Base-by-base conservation (phyloP, 2,329 filamentous ascomycete species). In the Beauveria caledonica region DNA sequence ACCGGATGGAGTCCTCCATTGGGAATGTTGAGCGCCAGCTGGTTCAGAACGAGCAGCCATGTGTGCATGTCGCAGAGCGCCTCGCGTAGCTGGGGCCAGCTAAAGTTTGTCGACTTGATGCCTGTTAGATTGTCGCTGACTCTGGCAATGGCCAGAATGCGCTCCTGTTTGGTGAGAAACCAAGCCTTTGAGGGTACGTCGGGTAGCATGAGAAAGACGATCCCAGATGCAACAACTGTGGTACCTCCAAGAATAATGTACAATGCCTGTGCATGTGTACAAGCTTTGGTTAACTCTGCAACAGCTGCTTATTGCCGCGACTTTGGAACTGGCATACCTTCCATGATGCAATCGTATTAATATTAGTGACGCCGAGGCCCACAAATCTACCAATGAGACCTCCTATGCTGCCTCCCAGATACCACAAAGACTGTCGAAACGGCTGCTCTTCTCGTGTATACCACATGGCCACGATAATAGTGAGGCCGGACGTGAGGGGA, bases 81-180 rank as follows among this genome's bases (percentile, higher is more conserved):
- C 15, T 60, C 57, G 2, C 21, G 25, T 5, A 39, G 42, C 25
- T 60, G 57, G 23, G 39, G n/a, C 57, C 57, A 60, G 3, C 49
- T 44, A 15, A 60, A 44, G 5, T 60, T n/a, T 11, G 29, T 46
- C 10, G 36, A 27, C 11, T 80, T 73, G 44, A 55, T 52, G 29
- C 60, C 67, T 63, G 52, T 68, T 63, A 58, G 36, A 66, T 91
- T 91, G 27, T 82, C 76, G 0, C 86, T 77, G 25, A 91, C 82
- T 1, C 88, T 79, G 64, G 88, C 86, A 50, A 90, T 75, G 0
- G 86, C 87, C 42, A 88, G 75, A 0, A 84, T 68, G 3, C 83
- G 80, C 62, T 91, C 87, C 60, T 82, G 77, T 61, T 85, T 79
- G 25, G 74, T 85, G 44, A 92, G 67, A 56, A 78, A 80, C 39